Evolutionary conservation across 257 asterid species (phyloP).

Genomic region (Asclepias syriaca): DNA sequence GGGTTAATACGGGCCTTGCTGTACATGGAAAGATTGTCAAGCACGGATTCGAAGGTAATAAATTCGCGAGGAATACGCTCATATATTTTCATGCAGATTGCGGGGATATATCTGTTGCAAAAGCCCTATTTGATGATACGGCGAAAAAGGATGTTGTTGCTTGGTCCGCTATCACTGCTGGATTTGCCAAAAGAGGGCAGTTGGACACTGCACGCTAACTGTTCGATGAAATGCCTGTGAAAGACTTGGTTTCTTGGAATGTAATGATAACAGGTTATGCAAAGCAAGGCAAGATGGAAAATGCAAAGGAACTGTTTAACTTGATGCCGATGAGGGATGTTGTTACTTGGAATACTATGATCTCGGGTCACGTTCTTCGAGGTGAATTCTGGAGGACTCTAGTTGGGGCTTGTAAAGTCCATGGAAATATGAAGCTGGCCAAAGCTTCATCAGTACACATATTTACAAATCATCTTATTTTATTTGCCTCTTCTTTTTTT

Average conservation of each 20-base stretch:
- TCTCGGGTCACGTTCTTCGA: too few species aligned
- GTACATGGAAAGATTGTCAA: constrained; percentile 59
- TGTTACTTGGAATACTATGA: too few species aligned
- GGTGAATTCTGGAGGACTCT: too few species aligned
- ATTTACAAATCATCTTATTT: not conserved
- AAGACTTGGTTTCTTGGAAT: constrained; percentile 74
- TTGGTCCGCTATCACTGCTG: constrained; percentile 75
- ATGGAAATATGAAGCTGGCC: constrained; percentile 56
- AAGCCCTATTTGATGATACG: constrained; percentile 35
- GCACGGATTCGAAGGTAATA: constrained; percentile 62
- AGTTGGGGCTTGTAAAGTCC: too few species aligned
- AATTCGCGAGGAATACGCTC: constrained; percentile 51
- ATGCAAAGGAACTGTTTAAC: constrained; percentile 51
- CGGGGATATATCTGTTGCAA: constrained; percentile 52
- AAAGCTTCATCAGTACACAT: constrained; percentile 37
- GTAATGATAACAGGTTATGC: constrained; percentile 73
- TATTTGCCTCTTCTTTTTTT: too few species aligned
- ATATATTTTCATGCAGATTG: constrained; percentile 65
- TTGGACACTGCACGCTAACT: constrained; percentile 42
- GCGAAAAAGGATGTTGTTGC: constrained; percentile 60
- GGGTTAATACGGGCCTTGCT: constrained; percentile 41
- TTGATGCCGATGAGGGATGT: constrained; percentile 34
- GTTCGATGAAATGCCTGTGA: constrained; percentile 57
- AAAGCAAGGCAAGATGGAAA: constrained; percentile 58
- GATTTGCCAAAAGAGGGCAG: constrained; percentile 63